Percentiles rank a stretch among this genome's conserved stretches.
Conservation (phyloP, 441 rosid species). For the Iberis amara region DNA sequence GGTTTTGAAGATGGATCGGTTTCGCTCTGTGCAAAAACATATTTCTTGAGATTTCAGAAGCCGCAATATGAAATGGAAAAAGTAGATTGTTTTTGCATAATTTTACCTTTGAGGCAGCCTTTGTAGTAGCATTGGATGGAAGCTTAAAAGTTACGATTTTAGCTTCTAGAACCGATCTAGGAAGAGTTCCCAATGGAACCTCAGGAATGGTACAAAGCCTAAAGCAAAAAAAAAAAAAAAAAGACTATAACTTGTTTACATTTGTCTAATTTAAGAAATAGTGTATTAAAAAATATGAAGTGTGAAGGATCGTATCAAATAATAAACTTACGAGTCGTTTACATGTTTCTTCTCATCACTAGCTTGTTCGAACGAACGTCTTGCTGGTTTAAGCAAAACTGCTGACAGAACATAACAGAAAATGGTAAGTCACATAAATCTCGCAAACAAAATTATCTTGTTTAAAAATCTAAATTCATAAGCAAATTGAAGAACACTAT, state of each 20-base stretch:
- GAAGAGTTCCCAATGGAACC: slow-evolving; percentile 25
- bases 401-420: too few relatives aligned
- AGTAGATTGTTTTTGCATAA: too few relatives aligned
- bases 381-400: slow-evolving; percentile 22
- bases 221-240: slow-evolving; percentile 11
- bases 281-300: too few relatives aligned
- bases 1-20: slow-evolving; percentile 28
- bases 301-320: too few relatives aligned
- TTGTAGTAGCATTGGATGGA: slow-evolving; percentile 23
- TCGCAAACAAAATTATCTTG: slow-evolving; percentile 56
- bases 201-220: slow-evolving; percentile 22
- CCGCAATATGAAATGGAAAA: too few relatives aligned
- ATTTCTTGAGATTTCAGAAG: too few relatives aligned
- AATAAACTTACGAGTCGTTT: slow-evolving; percentile 23
- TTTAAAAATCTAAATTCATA: too few relatives aligned
- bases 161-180: slow-evolving; percentile 31
- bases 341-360: slow-evolving; percentile 23
- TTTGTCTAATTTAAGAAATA: background rate
- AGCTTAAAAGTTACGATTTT: slow-evolving; percentile 21
- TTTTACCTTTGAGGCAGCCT: slow-evolving; percentile 17
- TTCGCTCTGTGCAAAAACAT: slow-evolving; percentile 1
- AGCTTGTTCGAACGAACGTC: slow-evolving; percentile 19
- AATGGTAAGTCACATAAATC: too few relatives aligned
- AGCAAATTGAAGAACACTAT: too few relatives aligned
- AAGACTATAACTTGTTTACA: background rate